phyloP scores from a whole-genome alignment of 805 yeast species.

The Suhomyces prunicola region DNA sequence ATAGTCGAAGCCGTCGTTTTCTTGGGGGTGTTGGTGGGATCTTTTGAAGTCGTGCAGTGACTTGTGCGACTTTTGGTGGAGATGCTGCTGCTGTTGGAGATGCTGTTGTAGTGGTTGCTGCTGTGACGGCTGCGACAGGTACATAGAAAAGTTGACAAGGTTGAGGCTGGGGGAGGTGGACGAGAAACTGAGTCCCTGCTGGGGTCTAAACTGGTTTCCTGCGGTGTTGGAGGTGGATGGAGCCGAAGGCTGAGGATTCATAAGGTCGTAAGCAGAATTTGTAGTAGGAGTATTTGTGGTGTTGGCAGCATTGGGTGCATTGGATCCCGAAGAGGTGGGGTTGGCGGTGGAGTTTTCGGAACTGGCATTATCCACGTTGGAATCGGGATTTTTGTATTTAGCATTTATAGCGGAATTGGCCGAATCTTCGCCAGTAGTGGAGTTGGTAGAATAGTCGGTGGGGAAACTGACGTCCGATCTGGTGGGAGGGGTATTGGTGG shows the following conservation, averaged over 20 bases:
- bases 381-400: background rate
- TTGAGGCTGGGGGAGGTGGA: constrained; percentile 13
- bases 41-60: constrained; percentile 1
- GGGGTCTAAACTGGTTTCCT: constrained; percentile 25
- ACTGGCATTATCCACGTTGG: background rate
- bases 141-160: constrained; percentile 10
- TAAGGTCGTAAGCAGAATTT: constrained; percentile 17
- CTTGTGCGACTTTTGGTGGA: background rate
- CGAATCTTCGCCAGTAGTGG: background rate
- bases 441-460: constrained; percentile 1
- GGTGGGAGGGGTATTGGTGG: background rate
- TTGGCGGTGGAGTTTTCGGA: constrained; percentile 3
- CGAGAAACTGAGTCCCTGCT: constrained; percentile 24
- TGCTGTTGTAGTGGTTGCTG: constrained; percentile 3
- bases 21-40: constrained; percentile 5
- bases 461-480: constrained; percentile 3
- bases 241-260: constrained; percentile 14
- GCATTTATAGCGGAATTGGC: background rate
- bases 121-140: constrained; percentile 9
- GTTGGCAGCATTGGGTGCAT: constrained; percentile 6
- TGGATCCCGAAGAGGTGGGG: constrained; percentile 4
- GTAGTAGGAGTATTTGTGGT: constrained; percentile 5
- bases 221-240: constrained; percentile 4
- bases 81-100: background rate
- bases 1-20: constrained; percentile 12